Evolutionary conservation across 345 rosid species (phyloP), one percentile per base, ranked within the genome.

Genomic region (Adansonia digitata): DNA sequence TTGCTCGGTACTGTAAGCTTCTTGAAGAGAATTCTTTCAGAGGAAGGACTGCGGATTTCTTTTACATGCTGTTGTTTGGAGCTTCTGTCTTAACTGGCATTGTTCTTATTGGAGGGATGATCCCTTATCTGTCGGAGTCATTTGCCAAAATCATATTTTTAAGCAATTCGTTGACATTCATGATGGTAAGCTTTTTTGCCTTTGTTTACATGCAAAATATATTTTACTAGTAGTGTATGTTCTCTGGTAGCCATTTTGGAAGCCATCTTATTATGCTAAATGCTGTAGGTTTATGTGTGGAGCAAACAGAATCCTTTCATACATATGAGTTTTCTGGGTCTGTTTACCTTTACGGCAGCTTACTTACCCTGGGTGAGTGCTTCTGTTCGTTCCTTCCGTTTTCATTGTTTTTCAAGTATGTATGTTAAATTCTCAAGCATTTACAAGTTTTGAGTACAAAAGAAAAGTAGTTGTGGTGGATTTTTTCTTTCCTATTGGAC

Each of bases 21-120:
- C 97, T 93, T 0, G 99, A 95, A 85, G 99, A 95, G 85, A 95
- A 95, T 82, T 91, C 99, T 10, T 95, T 95, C 79, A 82, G 99
- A 86, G 98, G 97, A 69, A 91, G 93, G 84, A 95, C 98, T 18
- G 99, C 99, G 0, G 99, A 95, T 84, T 95, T 95, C 84, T 92
- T 95, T 75, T 95, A 93, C 89, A 92, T 96, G 99, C 97, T 96
- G 29, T 75, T 96, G 5, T 93, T 96, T 81, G 99, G 99, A 60
- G 98, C 98, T 20, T 80, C 89, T 61, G 89, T 92, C 78, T 73
- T 93, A 61, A 96, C 99, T 11, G 90, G 92, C 60, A 90, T 88
- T 70, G 97, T 96, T 57, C 97, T 96, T 48, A 29, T 92, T 40
- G 99, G 99, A 0, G 98, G 98, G 37, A 96, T 88, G 91, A 89